A percentile compares a stretch with the other conserved stretches of the same genome.
Conservation (phyloP, 176 grass and related monocot genomes). For the Oryza glaberrima region DNA sequence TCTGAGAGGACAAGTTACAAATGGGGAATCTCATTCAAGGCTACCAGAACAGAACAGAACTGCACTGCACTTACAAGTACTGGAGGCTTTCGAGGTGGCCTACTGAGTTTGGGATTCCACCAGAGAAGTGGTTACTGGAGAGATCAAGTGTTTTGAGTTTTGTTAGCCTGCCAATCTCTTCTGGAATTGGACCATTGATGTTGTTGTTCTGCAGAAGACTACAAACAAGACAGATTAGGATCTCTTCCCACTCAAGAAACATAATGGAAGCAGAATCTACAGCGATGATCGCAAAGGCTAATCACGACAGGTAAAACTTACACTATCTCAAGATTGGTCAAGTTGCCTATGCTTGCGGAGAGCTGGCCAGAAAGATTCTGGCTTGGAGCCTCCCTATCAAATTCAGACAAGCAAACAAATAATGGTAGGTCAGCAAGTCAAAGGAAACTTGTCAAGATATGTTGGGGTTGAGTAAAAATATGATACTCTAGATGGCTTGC, state of each 20-base stretch:
- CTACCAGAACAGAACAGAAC: constrained; percentile 3
- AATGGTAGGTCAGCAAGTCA: constrained; percentile 7
- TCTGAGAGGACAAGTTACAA: constrained; percentile 7
- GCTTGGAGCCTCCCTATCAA: constrained; percentile 69
- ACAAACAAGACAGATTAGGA: constrained; percentile 24
- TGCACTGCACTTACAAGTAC: constrained; percentile 67
- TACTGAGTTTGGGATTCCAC: constrained; percentile 66
- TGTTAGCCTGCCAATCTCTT: constrained; percentile 72
- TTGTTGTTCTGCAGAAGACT: constrained; percentile 90
- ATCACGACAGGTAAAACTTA: constrained; percentile 51
- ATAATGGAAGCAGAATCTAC: neutral
- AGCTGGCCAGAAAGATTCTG: constrained; percentile 80
- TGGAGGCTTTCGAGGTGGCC: constrained; percentile 68
- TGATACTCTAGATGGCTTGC: constrained; percentile 18
- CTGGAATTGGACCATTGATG: constrained; percentile 66
- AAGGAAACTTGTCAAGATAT: neutral
- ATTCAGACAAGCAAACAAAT: constrained; percentile 16
- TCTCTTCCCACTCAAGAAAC: constrained; percentile 21
- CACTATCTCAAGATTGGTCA: constrained; percentile 88
- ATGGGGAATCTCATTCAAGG: constrained; percentile 29
- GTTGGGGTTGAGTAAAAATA: neutral
- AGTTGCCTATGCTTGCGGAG: constrained; percentile 79
- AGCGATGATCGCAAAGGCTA: neutral
- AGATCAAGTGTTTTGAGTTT: constrained; percentile 83
- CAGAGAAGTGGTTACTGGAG: constrained; percentile 76